Conservation (phyloP, 345 rosid genomes). For the Brassica cretica region DNA sequence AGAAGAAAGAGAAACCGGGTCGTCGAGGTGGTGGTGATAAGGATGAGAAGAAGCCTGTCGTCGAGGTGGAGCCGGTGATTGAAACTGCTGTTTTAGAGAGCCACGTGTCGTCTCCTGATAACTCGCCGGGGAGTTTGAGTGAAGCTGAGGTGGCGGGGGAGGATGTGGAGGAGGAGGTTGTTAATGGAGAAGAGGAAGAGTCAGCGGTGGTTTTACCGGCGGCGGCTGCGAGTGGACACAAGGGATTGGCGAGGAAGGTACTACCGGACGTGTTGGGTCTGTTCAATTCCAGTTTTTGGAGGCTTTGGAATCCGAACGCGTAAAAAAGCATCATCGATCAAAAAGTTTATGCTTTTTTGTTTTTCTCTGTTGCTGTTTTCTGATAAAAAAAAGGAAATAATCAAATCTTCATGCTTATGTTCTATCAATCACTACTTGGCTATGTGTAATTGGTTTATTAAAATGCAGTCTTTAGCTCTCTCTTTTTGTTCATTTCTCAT, state of each 20-base stretch:
- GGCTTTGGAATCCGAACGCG: slow-evolving; percentile 86
- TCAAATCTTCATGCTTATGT: slow-evolving; percentile 3
- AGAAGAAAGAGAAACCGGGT: slow-evolving; percentile 49
- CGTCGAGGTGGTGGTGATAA: slow-evolving; percentile 28
- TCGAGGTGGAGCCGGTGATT: neutral
- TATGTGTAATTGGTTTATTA: slow-evolving; percentile 5
- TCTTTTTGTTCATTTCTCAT: neutral
- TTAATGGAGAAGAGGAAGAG: neutral
- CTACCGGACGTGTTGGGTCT: slow-evolving; percentile 94
- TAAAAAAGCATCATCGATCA: slow-evolving; percentile 37
- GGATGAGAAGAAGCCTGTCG: slow-evolving; percentile 4
- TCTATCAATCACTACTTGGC: neutral
- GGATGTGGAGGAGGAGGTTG: neutral
- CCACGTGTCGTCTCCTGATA: slow-evolving; percentile 33
- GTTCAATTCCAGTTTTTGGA: slow-evolving; percentile 86
- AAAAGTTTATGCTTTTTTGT: neutral
- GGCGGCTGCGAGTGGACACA: slow-evolving; percentile 43
- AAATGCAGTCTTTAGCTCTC: slow-evolving; percentile 13
- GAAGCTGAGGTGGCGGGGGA: slow-evolving; percentile 30
- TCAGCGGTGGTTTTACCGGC: slow-evolving; percentile 17
- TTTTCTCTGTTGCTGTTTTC: neutral
- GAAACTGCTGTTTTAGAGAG: neutral
- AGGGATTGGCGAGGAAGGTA: slow-evolving; percentile 88
- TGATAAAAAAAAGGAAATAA: neutral
- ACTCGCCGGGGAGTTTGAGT: slow-evolving; percentile 23